Evolutionary conservation across 805 yeast species (phyloP), one percentile per base, ranked within the genome.

Genomic region (Tetrapisispora fleetii): DNA sequence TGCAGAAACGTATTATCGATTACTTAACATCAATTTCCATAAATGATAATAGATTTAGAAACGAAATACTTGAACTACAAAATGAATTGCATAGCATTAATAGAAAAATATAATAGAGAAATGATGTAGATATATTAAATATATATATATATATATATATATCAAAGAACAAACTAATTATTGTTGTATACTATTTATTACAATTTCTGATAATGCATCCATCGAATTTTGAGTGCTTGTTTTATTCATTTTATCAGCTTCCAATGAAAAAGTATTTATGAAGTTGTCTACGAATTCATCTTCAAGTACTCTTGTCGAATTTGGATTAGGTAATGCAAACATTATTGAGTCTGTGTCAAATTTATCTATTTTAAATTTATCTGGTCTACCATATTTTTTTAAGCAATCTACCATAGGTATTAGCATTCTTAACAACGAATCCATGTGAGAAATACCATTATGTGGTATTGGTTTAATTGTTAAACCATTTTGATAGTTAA

Each of bases 261-360:
- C 4, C 6, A 33, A 19, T 17, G 18, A 6, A 28, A 16, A 42
- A 2, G 32, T 4, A 16, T 33, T 11, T 7, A 42, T 9, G 19
- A 42, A 42, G 17, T 42, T 32, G 14, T 9, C 17, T 43, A 37
- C 30, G 11, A 28, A 9, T 21, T 28, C 17, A n/a, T 28, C 19
- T 11, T 42, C 42, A 30, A 36, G 3, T 13, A 48, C 8, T 19
- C 30, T 43, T 17, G 37, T 28, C 24, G 30, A 21, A 19, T 39
- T 76, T n/a, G 93, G 93, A 40, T 76, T 77, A 3, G 93, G 93
- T 50, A 84, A 70, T 0, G 83, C 90, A 67, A 83, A 85, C 49
- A 83, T 69, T 57, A 84, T 61, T 0, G 86, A 80, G 2, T 71
- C 62, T 13, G 67, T 64, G 54, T 81, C 77, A 2, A 60, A 59